phyloP scores from a whole-genome alignment of 345 rosid genomes.

The Eucalyptus pauciflora region DNA sequence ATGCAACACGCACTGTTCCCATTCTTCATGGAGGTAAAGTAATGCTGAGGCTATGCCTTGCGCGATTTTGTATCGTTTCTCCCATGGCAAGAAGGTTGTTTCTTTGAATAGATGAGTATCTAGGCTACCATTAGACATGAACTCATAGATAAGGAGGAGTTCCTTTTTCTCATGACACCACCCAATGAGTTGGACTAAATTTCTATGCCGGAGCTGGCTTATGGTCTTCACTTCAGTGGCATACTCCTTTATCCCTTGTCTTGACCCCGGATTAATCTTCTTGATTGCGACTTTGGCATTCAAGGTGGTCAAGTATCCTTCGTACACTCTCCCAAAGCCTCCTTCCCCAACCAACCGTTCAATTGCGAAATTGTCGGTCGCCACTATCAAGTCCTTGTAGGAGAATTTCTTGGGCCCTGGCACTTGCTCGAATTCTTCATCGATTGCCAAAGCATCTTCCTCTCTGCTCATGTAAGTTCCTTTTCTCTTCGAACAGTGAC shows the following conservation, averaged over 20 bases:
- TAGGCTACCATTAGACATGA: not conserved
- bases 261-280: not conserved
- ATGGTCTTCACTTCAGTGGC: not conserved
- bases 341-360: not conserved
- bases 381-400: not conserved
- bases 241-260: not conserved
- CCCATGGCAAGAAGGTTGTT: not conserved
- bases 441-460: not conserved
- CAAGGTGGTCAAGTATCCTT: not conserved
- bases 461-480: not conserved
- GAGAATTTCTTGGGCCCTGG: not conserved
- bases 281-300: not conserved
- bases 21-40: not conserved
- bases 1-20: not conserved
- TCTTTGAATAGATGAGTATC: not conserved
- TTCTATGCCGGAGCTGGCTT: not conserved
- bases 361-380: not conserved
- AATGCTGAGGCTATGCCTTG: not conserved
- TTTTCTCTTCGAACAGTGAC: not conserved
- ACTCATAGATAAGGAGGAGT: not conserved
- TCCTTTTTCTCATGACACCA: not conserved
- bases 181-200: not conserved
- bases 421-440: not conserved
- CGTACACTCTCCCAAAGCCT: not conserved
- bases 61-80: not conserved